These are phyloP conservation scores for Candida tropicalis DNA, from an alignment of 1,139 yeast species.

Conservation along the genomic window DNA sequence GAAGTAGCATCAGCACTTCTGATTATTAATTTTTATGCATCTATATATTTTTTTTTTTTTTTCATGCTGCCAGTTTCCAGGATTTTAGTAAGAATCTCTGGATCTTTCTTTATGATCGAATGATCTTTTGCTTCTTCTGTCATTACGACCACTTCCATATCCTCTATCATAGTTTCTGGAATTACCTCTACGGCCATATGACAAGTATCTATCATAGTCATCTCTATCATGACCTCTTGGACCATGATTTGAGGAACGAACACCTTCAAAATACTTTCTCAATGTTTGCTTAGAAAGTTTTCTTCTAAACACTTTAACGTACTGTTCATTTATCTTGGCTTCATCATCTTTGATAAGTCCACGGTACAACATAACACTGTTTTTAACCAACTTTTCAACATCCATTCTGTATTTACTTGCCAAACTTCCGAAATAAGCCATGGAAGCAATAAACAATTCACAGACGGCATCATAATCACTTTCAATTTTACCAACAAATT, in stretches of 20 bases:
- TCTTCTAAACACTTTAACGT: background rate
- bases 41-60: background rate
- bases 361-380: slow-evolving; percentile 16
- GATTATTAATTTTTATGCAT: too few relatives aligned
- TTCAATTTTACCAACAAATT: slow-evolving; percentile 17
- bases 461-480: slow-evolving; percentile 17
- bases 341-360: slow-evolving; percentile 17
- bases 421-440: slow-evolving; percentile 38
- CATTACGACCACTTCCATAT: slow-evolving; percentile 7
- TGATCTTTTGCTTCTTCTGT: slow-evolving; percentile 8
- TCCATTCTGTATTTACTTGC: slow-evolving; percentile 28
- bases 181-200: background rate
- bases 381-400: slow-evolving; percentile 10
- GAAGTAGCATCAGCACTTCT: too few relatives aligned
- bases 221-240: background rate
- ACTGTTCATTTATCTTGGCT: slow-evolving; percentile 15
- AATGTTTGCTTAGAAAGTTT: background rate
- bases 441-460: slow-evolving; percentile 28
- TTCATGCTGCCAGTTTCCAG: too few relatives aligned
- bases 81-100: too few relatives aligned
- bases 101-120: slow-evolving; percentile 5
- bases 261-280: slow-evolving; percentile 9
- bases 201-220: slow-evolving; percentile 10
- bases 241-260: too few relatives aligned
- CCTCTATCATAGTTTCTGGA: slow-evolving; percentile 11